Percentiles rank a stretch among this genome's conserved stretches.
Conservation (phyloP, 352 stramenopile species). For the Paralagenidium karlingii region DNA sequence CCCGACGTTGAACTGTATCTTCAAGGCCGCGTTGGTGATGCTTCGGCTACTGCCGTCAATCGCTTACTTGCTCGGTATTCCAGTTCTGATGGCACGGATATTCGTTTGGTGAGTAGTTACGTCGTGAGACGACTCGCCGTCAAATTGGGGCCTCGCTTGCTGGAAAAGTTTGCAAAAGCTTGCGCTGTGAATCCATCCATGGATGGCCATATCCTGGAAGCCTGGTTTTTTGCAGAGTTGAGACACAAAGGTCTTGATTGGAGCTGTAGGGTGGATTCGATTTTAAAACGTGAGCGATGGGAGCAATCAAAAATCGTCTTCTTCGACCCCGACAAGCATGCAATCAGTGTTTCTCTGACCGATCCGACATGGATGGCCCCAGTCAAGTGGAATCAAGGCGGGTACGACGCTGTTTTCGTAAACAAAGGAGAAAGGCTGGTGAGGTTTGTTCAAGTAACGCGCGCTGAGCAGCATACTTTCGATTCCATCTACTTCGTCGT, state of each 20-base stretch:
- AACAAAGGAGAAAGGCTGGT: constrained; percentile 6
- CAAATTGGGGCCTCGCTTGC: constrained; percentile 1
- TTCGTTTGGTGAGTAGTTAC: constrained; percentile 7
- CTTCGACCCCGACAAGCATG: constrained; percentile 7
- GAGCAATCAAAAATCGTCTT: constrained; percentile 4
- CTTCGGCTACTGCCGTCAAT: constrained; percentile 3
- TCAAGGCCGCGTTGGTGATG: constrained; percentile 1
- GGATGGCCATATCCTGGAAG: constrained; percentile 9
- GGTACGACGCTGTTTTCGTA: constrained; percentile 9
- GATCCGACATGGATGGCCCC: constrained; percentile 6
- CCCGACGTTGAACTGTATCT: constrained; percentile 4
- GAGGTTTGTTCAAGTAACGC: constrained; percentile 7
- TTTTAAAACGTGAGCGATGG: constrained; percentile 1
- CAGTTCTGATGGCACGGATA: neutral
- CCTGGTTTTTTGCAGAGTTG: constrained; percentile 8
- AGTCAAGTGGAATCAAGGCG: constrained; percentile 9
- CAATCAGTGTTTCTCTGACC: constrained; percentile 4
- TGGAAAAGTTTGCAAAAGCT: constrained; percentile 1
- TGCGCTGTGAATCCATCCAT: constrained; percentile 7
- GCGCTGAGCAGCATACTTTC: constrained; percentile 4
- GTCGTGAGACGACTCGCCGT: constrained; percentile 5
- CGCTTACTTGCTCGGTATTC: constrained; percentile 5
- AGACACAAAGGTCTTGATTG: constrained; percentile 3
- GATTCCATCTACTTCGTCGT: constrained; percentile 3
- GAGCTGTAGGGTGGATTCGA: constrained; percentile 4